Conservation (phyloP, 169 alveolate species). For the Plasmodium vivax region DNA sequence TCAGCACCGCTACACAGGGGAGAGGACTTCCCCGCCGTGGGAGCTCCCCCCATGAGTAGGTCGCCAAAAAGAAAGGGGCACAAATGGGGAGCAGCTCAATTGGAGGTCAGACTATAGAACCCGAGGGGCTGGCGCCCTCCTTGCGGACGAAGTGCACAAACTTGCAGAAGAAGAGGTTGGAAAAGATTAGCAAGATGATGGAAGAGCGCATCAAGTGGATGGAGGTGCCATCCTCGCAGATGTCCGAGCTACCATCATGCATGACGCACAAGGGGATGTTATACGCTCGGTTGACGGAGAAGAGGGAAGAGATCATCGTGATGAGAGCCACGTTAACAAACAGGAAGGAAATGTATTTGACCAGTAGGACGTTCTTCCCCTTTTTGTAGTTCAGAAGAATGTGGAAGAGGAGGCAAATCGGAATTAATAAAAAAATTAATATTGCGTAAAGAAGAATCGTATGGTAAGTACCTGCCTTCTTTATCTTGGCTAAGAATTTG, state of each 20-base stretch:
- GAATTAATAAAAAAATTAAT: constrained; percentile 32
- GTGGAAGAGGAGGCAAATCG: neutral
- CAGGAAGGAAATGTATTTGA: constrained; percentile 43
- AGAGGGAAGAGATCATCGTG: constrained; percentile 41
- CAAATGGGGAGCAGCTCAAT: neutral
- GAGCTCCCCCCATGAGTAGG: neutral
- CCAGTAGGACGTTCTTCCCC: neutral
- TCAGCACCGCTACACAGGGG: neutral
- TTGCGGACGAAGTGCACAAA: constrained; percentile 16
- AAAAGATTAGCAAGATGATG: constrained; percentile 41
- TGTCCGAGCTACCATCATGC: constrained; percentile 73
- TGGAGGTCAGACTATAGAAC: neutral
- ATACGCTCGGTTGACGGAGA: constrained; percentile 39
- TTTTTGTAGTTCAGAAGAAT: constrained; percentile 7
- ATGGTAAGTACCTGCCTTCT: constrained; percentile 54
- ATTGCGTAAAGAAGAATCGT: constrained; percentile 34
- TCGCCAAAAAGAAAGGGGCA: neutral
- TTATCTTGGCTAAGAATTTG: constrained; percentile 43
- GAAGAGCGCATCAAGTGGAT: constrained; percentile 31
- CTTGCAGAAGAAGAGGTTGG: constrained; percentile 51
- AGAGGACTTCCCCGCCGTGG: neutral
- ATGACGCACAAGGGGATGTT: constrained; percentile 72
- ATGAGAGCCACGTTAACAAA: constrained; percentile 46
- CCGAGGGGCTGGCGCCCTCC: constrained; percentile 4
- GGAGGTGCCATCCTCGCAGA: constrained; percentile 52